Conservation (phyloP, 1,139 yeast genomes). For the Magnusiomyces sp. region DNA sequence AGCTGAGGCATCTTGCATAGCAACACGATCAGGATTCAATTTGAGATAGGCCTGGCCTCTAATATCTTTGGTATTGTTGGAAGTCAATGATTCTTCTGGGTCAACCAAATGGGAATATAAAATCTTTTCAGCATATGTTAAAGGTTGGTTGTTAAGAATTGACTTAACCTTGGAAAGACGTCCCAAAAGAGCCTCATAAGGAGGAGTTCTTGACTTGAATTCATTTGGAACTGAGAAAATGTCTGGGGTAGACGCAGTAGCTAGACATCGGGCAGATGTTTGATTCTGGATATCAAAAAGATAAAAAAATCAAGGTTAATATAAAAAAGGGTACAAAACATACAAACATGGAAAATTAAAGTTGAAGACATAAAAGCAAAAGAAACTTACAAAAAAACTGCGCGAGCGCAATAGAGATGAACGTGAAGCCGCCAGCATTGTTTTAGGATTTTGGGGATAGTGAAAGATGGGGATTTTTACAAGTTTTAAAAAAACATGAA, state of each 20-base stretch:
- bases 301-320: not conserved
- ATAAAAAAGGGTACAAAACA: not conserved
- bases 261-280: slow-evolving; percentile 5
- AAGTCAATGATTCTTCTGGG: slow-evolving; percentile 68
- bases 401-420: no score
- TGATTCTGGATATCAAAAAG: not conserved
- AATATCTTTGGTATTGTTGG: slow-evolving; percentile 39
- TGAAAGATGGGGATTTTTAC: no score
- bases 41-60: slow-evolving; percentile 84
- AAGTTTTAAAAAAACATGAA: no score
- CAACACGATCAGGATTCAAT: slow-evolving; percentile 94
- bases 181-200: slow-evolving; percentile 64
- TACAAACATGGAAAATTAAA: not conserved
- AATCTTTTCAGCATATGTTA: slow-evolving; percentile 90
- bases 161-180: slow-evolving; percentile 56
- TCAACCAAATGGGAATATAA: slow-evolving; percentile 81
- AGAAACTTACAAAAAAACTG: no score
- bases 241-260: slow-evolving; percentile 6
- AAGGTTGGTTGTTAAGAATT: slow-evolving; percentile 60
- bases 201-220: slow-evolving; percentile 68
- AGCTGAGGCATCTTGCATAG: slow-evolving; percentile 99
- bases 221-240: slow-evolving; percentile 48
- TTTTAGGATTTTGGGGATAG: no score
- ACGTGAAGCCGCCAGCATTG: no score
- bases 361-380: not conserved